A percentile compares a stretch with the other conserved stretches of the same genome.
Evolutionary conservation across 495 filamentous ascomycete species (phyloP).

Genomic region (Podospora appendiculata): DNA sequence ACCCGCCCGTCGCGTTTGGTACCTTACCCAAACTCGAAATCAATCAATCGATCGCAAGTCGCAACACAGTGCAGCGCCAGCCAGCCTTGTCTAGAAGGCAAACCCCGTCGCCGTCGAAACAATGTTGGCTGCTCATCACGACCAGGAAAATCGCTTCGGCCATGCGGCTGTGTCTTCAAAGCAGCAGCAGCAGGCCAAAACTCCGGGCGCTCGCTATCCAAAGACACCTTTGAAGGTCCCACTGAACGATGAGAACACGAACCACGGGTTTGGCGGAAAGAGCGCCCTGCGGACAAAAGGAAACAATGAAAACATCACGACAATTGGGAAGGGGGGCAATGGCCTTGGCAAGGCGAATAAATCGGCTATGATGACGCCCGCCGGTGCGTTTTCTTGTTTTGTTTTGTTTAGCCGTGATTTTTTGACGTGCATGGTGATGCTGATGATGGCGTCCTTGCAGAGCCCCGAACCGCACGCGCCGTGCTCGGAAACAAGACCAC

Average conservation of each 20-base stretch:
- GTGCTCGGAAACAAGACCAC: conserved; percentile 90
- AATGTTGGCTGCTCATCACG: conserved; percentile 69
- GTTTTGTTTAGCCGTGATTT: too few relatives aligned
- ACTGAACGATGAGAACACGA: conserved; percentile 77
- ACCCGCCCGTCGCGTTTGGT: background rate
- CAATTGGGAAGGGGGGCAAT: conserved; percentile 48
- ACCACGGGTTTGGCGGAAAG: conserved; percentile 55
- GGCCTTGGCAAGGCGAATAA: conserved; percentile 36
- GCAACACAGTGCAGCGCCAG: conserved; percentile 6
- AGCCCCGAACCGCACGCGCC: conserved; percentile 59
- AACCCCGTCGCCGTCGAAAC: conserved; percentile 12
- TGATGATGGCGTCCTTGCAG: conserved; percentile 25
- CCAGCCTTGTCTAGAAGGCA: background rate
- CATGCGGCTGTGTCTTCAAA: conserved; percentile 76
- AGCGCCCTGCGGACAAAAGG: conserved; percentile 47
- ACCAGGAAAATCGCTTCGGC: conserved; percentile 81
- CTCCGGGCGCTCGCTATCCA: conserved; percentile 63
- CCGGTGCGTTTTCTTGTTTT: conserved; percentile 16
- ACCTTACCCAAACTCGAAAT: background rate
- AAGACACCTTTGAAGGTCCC: conserved; percentile 83
- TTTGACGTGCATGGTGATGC: too few relatives aligned
- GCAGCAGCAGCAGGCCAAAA: conserved; percentile 68
- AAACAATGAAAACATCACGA: conserved; percentile 56
- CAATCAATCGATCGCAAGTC: background rate
- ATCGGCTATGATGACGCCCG: conserved; percentile 67